A percentile compares a stretch with the other conserved stretches of the same genome.
Conservation (phyloP, 163 green algal genomes). For the Volvox carteri region DNA sequence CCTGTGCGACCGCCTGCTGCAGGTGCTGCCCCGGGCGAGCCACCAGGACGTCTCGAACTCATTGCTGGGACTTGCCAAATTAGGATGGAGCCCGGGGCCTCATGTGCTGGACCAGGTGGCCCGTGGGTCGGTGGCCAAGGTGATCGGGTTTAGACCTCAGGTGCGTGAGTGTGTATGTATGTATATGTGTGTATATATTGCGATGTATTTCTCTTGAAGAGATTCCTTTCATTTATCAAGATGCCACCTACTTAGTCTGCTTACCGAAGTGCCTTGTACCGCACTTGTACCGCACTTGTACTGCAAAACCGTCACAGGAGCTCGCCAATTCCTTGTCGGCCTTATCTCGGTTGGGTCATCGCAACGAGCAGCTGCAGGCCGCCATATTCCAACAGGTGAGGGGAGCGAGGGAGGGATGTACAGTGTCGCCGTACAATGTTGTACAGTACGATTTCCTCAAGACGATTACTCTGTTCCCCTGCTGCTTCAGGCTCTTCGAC, state of each 20-base stretch:
- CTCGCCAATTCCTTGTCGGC: constrained; percentile 64
- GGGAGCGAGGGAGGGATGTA: neutral
- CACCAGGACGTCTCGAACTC: constrained; percentile 42
- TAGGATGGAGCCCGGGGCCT: constrained; percentile 35
- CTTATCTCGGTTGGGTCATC: neutral
- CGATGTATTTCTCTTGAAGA: neutral
- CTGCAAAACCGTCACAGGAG: constrained; percentile 14
- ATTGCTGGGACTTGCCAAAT: constrained; percentile 20
- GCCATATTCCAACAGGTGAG: neutral
- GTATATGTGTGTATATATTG: neutral
- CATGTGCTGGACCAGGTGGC: neutral
- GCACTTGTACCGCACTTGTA: neutral
- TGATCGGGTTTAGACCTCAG: constrained; percentile 21
- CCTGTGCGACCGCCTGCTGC: constrained; percentile 3
- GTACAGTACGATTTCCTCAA: neutral
- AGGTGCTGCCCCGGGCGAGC: constrained; percentile 37
- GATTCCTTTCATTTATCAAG: neutral
- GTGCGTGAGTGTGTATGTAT: neutral
- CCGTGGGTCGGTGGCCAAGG: neutral
- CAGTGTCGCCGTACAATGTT: neutral
- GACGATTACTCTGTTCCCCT: neutral
- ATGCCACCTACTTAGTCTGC: neutral
- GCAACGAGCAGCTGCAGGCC: neutral
- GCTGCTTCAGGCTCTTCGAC: neutral
- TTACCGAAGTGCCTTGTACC: neutral